Conservation (phyloP, 2,329 filamentous ascomycete species). For the Penicillium sp. region DNA sequence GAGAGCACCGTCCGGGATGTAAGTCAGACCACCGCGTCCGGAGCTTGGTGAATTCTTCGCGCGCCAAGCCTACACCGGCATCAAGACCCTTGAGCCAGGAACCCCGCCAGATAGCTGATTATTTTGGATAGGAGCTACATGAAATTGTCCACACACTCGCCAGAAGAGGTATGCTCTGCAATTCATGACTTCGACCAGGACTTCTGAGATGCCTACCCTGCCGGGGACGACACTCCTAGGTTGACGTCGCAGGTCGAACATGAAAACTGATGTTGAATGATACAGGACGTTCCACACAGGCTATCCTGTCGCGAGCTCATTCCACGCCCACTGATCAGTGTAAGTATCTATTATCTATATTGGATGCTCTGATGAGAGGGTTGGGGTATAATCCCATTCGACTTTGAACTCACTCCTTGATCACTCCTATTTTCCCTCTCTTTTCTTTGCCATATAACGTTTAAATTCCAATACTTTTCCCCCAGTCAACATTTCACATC, state of each 20-base stretch:
- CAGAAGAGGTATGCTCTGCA: constrained; percentile 59
- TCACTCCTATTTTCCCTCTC: not conserved
- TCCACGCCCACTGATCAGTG: constrained; percentile 70
- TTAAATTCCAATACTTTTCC: not conserved
- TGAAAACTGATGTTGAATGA: constrained; percentile 8
- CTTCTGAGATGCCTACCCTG: not conserved
- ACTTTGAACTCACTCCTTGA: not conserved
- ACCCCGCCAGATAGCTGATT: constrained; percentile 12
- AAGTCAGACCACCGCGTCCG: constrained; percentile 22
- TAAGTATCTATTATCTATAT: constrained; percentile 42
- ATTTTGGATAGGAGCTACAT: constrained; percentile 62
- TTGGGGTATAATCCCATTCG: not conserved
- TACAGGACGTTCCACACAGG: constrained; percentile 71
- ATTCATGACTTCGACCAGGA: not conserved
- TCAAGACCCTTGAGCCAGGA: constrained; percentile 7
- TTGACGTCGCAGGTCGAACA: not conserved
- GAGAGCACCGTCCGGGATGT: constrained; percentile 78
- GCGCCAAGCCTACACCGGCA: constrained; percentile 23
- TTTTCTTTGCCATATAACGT: not conserved
- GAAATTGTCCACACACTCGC: constrained; percentile 80
- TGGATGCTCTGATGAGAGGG: not conserved
- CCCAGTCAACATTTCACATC: no score
- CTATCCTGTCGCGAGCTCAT: constrained; percentile 83
- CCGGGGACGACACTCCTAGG: not conserved
- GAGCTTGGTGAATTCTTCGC: constrained; percentile 16